Evolutionary conservation across 768 basidiomycete species (phyloP).

Genomic region (Leccinum rimulosum): DNA sequence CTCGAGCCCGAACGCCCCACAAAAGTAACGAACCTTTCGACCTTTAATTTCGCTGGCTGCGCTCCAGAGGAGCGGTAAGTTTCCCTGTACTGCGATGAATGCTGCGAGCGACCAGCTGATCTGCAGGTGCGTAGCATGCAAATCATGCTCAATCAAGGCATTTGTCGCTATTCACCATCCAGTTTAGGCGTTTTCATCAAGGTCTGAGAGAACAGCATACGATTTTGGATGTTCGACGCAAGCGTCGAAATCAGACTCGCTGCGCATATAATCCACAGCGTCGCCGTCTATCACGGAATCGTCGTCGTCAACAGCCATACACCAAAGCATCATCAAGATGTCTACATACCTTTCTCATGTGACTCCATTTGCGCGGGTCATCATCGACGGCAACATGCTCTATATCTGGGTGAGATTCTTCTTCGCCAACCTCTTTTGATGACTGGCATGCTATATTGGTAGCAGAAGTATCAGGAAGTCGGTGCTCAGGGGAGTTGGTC

Average conservation of each 20-base stretch:
- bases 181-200: not conserved
- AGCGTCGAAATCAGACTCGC: slow-evolving; percentile 26
- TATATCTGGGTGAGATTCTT: slow-evolving; percentile 27
- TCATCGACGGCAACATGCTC: slow-evolving; percentile 45
- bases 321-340: not conserved
- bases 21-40: slow-evolving; percentile 48
- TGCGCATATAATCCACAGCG: slow-evolving; percentile 26
- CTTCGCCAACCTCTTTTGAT: slow-evolving; percentile 2
- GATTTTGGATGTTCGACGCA: slow-evolving; percentile 30
- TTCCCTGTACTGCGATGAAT: slow-evolving; percentile 75
- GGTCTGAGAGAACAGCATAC: slow-evolving; percentile 13
- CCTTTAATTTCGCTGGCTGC: slow-evolving; percentile 74
- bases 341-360: slow-evolving; percentile 48
- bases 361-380: slow-evolving; percentile 62
- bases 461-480: slow-evolving; percentile 1
- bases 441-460: slow-evolving; percentile 1
- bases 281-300: slow-evolving; percentile 18
- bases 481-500: not conserved
- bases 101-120: slow-evolving; percentile 67
- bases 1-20: not conserved
- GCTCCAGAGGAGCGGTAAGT: slow-evolving; percentile 65
- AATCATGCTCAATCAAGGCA: slow-evolving; percentile 51
- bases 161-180: slow-evolving; percentile 51
- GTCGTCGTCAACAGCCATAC: not conserved
- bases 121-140: slow-evolving; percentile 57